Evolutionary conservation across 495 filamentous ascomycete genomes (phyloP).

Genomic region (Neurospora tetraspora): DNA sequence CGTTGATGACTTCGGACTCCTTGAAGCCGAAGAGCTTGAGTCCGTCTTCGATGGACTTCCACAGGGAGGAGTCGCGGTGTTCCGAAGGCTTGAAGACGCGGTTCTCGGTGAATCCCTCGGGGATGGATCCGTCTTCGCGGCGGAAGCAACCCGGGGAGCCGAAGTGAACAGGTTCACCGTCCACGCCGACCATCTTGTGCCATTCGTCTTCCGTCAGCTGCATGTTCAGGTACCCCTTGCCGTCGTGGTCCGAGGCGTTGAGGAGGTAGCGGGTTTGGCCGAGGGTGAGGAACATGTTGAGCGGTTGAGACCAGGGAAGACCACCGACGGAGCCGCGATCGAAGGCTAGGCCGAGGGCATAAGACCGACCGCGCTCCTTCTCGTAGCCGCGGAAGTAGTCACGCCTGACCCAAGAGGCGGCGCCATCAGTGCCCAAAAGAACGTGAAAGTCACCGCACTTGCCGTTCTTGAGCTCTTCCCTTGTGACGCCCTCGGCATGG

Average conservation of each 20-base stretch:
- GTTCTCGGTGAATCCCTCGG: conserved; percentile 19
- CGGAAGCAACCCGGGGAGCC: conserved; percentile 24
- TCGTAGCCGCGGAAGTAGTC: conserved; percentile 30
- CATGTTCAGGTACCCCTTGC: conserved; percentile 30
- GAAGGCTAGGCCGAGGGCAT: conserved; percentile 28
- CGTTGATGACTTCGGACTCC: conserved; percentile 30
- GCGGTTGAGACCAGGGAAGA: conserved; percentile 28
- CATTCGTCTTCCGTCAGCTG: conserved; percentile 31
- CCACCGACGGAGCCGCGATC: conserved; percentile 21
- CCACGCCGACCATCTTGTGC: conserved; percentile 26
- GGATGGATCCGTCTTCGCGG: conserved; percentile 20
- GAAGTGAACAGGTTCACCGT: conserved; percentile 27
- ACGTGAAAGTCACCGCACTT: conserved; percentile 31
- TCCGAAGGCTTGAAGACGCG: conserved; percentile 26
- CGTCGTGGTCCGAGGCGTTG: conserved; percentile 29
- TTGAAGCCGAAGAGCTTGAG: conserved; percentile 32
- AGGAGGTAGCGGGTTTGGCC: conserved; percentile 30
- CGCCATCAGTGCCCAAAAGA: conserved; percentile 27
- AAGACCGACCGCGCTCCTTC: conserved; percentile 27
- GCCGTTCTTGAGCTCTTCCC: conserved; percentile 19
- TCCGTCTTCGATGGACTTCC: conserved; percentile 29
- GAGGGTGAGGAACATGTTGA: conserved; percentile 31
- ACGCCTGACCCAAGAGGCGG: conserved; percentile 24
- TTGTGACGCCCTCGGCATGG: conserved; percentile 23
- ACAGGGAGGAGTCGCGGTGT: conserved; percentile 19